Evolutionary conservation across 441 rosid species (phyloP), one percentile per base, ranked within the genome.

Genomic region (Dalechampia spathulata): DNA sequence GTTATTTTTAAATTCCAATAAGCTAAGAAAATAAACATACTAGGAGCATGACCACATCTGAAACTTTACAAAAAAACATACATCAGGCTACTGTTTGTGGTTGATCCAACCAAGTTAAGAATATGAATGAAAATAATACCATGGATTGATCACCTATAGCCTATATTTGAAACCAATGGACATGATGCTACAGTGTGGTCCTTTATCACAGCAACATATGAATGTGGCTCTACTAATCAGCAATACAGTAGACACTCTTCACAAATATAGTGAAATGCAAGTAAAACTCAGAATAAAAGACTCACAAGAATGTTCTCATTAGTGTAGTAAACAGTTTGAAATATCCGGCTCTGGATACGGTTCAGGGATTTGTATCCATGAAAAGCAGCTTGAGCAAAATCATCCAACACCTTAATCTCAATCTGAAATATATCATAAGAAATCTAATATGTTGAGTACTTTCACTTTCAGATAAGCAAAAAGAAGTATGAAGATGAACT

Each of bases 271-370:
- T 23, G 21, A 63, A 23, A 57, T 16, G 51, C 40, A n/a, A 39
- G 43, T 22, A 21, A 34, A 61, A 14, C 19, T 23, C 26, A 67
- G 42, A 67, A 47, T 30, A 44, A 39, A 56, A 49, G 4, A 66
- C 94, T 80, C 60, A 92, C 99, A 67, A 92, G 79, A 64, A 92
- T 92, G 74, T 92, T 92, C 80, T 92, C 99, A 63, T 92, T 92
- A 39, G 94, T 86, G 70, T 75, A 37, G 52, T 89, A 89, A 74
- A 92, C 99, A 37, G 96, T 83, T 61, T 89, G 86, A 77, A 81
- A 92, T 75, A 92, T 92, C 76, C 79, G 80, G 73, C 94, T 85
- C 71, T 92, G 99, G 48, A 92, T 89, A 56, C 99, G 99, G 71
- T 89, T 92, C 66, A 92, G 73, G 52, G 90, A 70, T 63, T 86